Percentiles rank a stretch among this genome's conserved stretches.
phyloP scores from a whole-genome alignment of 768 basidiomycete species.

The Tulasnella sp. region DNA sequence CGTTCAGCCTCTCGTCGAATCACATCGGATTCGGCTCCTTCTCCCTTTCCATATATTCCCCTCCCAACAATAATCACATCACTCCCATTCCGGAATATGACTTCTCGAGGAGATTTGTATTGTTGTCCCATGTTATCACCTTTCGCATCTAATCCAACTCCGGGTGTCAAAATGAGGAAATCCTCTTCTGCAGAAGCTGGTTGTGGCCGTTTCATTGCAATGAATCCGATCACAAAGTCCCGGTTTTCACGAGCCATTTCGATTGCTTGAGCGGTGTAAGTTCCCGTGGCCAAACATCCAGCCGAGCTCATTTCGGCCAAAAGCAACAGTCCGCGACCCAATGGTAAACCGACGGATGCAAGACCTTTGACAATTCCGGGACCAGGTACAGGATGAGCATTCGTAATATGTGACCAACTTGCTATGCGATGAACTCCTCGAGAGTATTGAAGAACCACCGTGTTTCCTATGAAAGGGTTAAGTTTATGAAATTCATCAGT shows the following conservation, averaged over 20 bases:
- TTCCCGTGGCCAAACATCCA: conserved; percentile 69
- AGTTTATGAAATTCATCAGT: too few species aligned
- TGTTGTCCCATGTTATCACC: conserved; percentile 90
- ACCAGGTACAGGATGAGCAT: conserved; percentile 94
- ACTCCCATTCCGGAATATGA: conserved; percentile 66
- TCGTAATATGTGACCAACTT: conserved; percentile 91
- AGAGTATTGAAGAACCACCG: conserved; percentile 88
- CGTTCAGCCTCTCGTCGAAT: conserved; percentile 53
- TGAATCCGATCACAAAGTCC: conserved; percentile 92
- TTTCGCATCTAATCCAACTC: conserved; percentile 67
- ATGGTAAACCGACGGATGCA: conserved; percentile 67
- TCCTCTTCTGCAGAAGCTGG: conserved; percentile 42
- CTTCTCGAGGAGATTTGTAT: conserved; percentile 80
- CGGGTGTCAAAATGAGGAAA: conserved; percentile 84
- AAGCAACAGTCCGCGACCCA: conserved; percentile 74
- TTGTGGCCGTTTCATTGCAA: conserved; percentile 72
- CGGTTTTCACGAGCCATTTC: conserved; percentile 71
- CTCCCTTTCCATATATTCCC: conserved; percentile 69
- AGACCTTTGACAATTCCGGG: conserved; percentile 89
- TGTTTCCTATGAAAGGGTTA: conserved; percentile 84
- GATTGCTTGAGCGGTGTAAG: conserved; percentile 74
- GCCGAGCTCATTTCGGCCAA: conserved; percentile 94
- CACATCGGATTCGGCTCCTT: conserved; percentile 31
- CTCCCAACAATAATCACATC: conserved; percentile 97
- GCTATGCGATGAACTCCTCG: conserved; percentile 88